These are phyloP conservation scores for Westerdykella aurantiaca DNA, from an alignment of 2,329 filamentous ascomycete genomes.

Conservation along the genomic window DNA sequence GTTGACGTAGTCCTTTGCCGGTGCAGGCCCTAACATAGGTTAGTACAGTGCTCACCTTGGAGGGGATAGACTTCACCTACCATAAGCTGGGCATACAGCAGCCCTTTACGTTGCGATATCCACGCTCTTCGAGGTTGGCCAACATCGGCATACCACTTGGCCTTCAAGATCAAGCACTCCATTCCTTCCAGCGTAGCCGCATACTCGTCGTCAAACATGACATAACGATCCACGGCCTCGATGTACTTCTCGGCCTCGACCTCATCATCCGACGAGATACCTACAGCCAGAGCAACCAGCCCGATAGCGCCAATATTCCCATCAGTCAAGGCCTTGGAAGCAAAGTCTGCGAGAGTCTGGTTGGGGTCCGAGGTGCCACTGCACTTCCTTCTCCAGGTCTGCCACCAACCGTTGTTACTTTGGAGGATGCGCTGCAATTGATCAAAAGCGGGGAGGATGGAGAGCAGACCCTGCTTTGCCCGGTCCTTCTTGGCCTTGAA, in stretches of 20 bases:
- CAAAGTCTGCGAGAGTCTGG: constrained; percentile 38
- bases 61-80: constrained; percentile 25
- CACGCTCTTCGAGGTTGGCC: constrained; percentile 53
- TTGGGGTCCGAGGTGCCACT: constrained; percentile 38
- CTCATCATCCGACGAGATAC: constrained; percentile 36
- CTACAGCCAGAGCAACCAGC: constrained; percentile 35
- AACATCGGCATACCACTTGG: constrained; percentile 51
- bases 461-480: constrained; percentile 32
- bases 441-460: constrained; percentile 31
- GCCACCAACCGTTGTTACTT: constrained; percentile 40
- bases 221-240: constrained; percentile 43
- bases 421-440: constrained; percentile 30
- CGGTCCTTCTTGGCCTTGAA: constrained; percentile 31
- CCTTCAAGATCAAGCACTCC: constrained; percentile 48
- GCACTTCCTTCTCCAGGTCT: constrained; percentile 39
- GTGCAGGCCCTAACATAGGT: constrained; percentile 31
- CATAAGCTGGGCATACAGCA: constrained; percentile 51
- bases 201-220: constrained; percentile 47
- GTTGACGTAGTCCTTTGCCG: constrained; percentile 31
- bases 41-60: constrained; percentile 4
- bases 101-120: constrained; percentile 47
- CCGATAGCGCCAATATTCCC: constrained; percentile 38
- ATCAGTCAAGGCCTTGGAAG: constrained; percentile 41
- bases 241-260: constrained; percentile 44
- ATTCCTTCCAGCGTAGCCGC: constrained; percentile 49